Percentiles rank a stretch among this genome's conserved stretches.
Conservation (phyloP, 2,329 filamentous ascomycete species). For the Alternaria ethzedia region DNA sequence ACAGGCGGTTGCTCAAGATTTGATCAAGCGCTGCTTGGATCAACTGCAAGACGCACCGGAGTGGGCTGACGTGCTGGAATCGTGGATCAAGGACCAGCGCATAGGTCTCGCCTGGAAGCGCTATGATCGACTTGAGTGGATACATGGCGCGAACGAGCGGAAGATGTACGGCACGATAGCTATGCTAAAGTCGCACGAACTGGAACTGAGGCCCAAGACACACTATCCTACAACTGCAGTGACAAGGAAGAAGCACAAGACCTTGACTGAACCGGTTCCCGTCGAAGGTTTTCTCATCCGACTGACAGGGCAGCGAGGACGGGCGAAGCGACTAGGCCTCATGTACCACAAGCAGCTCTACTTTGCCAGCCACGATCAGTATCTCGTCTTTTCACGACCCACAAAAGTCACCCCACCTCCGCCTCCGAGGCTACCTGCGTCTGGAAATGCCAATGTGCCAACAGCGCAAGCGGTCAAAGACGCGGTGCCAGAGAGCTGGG, state of each 20-base stretch:
- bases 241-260: slow-evolving; percentile 48
- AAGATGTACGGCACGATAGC: slow-evolving; percentile 74
- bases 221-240: slow-evolving; percentile 65
- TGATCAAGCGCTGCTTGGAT: slow-evolving; percentile 64
- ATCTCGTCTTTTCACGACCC: slow-evolving; percentile 67
- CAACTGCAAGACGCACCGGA: slow-evolving; percentile 64
- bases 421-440: slow-evolving; percentile 60
- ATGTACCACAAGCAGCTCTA: slow-evolving; percentile 71
- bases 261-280: slow-evolving; percentile 64
- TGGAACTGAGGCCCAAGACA: slow-evolving; percentile 69
- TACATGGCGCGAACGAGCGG: slow-evolving; percentile 69
- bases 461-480: slow-evolving; percentile 61
- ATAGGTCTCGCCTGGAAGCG: slow-evolving; percentile 73
- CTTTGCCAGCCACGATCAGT: slow-evolving; percentile 69
- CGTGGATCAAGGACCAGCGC: slow-evolving; percentile 64
- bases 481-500: slow-evolving; percentile 66
- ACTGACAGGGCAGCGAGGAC: slow-evolving; percentile 67
- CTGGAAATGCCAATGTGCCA: slow-evolving; percentile 56
- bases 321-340: slow-evolving; percentile 63
- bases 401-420: slow-evolving; percentile 64
- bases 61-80: slow-evolving; percentile 64
- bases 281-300: slow-evolving; percentile 71
- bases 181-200: slow-evolving; percentile 70
- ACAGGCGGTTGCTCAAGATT: slow-evolving; percentile 61
- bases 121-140: slow-evolving; percentile 72